These are phyloP conservation scores for Calocybe indica DNA, from an alignment of 768 basidiomycete species.

Conservation along the genomic window DNA sequence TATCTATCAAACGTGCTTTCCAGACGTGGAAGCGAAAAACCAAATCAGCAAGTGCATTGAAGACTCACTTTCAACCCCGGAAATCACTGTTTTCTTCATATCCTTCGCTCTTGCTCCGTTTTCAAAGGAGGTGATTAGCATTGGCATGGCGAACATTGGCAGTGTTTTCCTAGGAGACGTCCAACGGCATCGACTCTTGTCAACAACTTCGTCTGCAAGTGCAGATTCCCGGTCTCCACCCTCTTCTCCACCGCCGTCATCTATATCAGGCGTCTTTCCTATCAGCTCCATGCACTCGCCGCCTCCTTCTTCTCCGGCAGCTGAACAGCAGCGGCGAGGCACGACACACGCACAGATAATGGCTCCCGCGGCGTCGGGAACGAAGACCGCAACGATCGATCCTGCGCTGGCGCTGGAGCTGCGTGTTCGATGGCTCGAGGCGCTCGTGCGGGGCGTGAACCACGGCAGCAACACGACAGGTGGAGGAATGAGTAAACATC, in stretches of 20 bases:
- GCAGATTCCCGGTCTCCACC: constrained; percentile 25
- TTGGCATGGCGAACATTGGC: constrained; percentile 51
- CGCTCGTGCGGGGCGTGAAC: constrained; percentile 51
- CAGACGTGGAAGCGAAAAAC: too few relatives aligned
- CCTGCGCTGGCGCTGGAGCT: constrained; percentile 68
- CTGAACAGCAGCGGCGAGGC: constrained; percentile 1
- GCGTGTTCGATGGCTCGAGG: constrained; percentile 75
- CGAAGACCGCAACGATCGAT: constrained; percentile 37
- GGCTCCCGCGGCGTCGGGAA: constrained; percentile 5
- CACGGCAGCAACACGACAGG: too few relatives aligned
- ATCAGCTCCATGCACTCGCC: constrained; percentile 15
- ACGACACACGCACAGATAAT: neutral
- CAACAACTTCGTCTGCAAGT: constrained; percentile 32
- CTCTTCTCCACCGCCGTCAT: constrained; percentile 34
- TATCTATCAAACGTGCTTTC: too few relatives aligned
- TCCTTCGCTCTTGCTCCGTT: too few relatives aligned
- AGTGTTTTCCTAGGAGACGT: constrained; percentile 81
- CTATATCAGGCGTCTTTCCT: constrained; percentile 28
- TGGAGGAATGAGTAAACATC: constrained; percentile 32
- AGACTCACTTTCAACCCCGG: too few relatives aligned
- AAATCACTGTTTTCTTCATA: too few relatives aligned
- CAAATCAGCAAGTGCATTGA: too few relatives aligned
- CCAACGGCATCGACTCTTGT: constrained; percentile 57
- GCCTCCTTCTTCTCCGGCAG: constrained; percentile 12
- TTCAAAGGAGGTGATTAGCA: too few relatives aligned